These are phyloP conservation scores for Geum urbanum DNA, from an alignment of 306 rosid species.

Conservation along the genomic window DNA sequence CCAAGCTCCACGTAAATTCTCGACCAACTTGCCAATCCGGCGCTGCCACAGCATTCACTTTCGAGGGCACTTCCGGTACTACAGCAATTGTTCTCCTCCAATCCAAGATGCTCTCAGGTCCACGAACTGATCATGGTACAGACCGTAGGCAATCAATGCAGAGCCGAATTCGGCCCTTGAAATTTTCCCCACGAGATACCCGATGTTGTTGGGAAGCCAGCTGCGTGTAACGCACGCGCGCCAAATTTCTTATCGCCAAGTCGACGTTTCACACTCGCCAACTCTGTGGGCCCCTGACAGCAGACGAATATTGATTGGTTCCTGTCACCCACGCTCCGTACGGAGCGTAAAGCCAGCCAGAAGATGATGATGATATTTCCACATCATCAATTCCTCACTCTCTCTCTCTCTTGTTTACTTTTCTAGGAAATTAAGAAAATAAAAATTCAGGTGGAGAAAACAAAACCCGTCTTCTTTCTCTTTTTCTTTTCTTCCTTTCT, in stretches of 20 bases:
- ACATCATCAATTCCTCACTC: not conserved
- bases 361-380: not conserved
- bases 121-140: not conserved
- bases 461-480: not conserved
- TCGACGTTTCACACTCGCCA: not conserved
- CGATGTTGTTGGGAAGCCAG: not conserved
- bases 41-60: not conserved
- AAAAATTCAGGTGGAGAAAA: too few relatives aligned
- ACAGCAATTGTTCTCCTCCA: too few relatives aligned
- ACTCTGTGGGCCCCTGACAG: not conserved
- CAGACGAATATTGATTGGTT: conserved; percentile 24
- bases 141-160: not conserved
- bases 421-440: not conserved
- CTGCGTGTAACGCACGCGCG: not conserved
- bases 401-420: not conserved
- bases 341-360: conserved; percentile 45
- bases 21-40: not conserved
- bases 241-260: not conserved
- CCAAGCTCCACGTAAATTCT: too few relatives aligned
- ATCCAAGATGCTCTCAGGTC: not conserved
- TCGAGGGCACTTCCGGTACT: not conserved
- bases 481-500: not conserved
- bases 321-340: conserved; percentile 21
- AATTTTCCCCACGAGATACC: conserved; percentile 23
- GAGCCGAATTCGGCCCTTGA: not conserved